phyloP scores from a whole-genome alignment of 2,329 filamentous ascomycete genomes.

The Talaromyces sp. region DNA sequence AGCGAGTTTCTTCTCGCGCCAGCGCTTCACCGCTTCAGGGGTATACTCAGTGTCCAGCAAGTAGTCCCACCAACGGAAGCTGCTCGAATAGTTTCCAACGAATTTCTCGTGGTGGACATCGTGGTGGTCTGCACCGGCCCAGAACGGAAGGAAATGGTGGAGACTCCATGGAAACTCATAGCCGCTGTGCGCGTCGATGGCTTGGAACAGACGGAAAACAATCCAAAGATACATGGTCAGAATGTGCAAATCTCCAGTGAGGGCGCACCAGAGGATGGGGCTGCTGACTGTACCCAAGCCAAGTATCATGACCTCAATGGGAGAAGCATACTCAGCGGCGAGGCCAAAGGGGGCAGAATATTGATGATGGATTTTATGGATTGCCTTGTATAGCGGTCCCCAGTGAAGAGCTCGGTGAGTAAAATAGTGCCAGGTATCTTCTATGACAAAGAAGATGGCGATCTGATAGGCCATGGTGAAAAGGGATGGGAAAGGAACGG shows the following conservation, averaged over 20 bases:
- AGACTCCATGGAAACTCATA: constrained; percentile 98
- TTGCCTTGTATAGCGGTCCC: constrained; percentile 87
- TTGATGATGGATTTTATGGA: constrained; percentile 99
- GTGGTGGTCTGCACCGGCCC: constrained; percentile 95
- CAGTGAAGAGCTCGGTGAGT: constrained; percentile 88
- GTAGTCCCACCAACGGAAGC: constrained; percentile 99
- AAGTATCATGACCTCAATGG: constrained; percentile 92
- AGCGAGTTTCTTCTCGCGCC: constrained; percentile 55
- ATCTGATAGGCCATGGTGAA: constrained; percentile 90
- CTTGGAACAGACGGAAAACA: constrained; percentile 85
- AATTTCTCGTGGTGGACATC: constrained; percentile 98
- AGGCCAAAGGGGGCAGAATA: constrained; percentile 97
- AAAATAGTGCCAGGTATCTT: constrained; percentile 99
- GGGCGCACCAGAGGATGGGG: constrained; percentile 74
- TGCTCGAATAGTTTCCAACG: constrained; percentile 95
- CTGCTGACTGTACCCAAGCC: constrained; percentile 78
- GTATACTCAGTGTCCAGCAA: constrained; percentile 88
- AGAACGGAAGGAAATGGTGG: constrained; percentile 93
- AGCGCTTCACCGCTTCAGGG: constrained; percentile 75
- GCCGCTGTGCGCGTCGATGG: constrained; percentile 93
- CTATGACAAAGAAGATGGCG: constrained; percentile 86
- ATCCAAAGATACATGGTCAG: constrained; percentile 99
- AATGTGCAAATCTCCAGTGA: constrained; percentile 86
- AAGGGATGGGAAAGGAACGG: constrained; percentile 79
- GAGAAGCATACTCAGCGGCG: constrained; percentile 94